Evolutionary conservation across 768 basidiomycete species (phyloP).

Genomic region (Bullera alba): DNA sequence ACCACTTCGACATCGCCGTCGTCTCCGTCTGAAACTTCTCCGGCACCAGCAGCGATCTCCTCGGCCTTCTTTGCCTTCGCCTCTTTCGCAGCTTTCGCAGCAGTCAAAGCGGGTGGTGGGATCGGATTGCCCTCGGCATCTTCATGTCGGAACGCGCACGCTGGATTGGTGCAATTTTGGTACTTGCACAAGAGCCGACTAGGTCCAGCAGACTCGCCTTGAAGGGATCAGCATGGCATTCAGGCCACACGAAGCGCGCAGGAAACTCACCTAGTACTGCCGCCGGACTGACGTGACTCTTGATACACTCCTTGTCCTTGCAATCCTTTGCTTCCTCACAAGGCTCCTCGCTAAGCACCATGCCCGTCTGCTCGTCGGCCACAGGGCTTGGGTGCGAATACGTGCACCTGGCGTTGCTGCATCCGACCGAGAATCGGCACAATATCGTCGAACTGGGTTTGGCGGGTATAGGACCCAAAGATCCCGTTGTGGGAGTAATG

Average conservation of each 20-base stretch:
- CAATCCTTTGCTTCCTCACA: slow-evolving; percentile 85
- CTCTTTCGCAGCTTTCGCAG: slow-evolving; percentile 16
- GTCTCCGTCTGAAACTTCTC: slow-evolving; percentile 27
- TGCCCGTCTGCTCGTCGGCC: slow-evolving; percentile 85
- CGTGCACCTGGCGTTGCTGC: slow-evolving; percentile 79
- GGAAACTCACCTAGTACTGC: slow-evolving; percentile 61
- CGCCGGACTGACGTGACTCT: slow-evolving; percentile 84
- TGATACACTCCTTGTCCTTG: slow-evolving; percentile 87
- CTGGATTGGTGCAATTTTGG: slow-evolving; percentile 45
- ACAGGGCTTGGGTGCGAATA: slow-evolving; percentile 97
- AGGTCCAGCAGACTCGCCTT: slow-evolving; percentile 36
- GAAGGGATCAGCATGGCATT: background rate
- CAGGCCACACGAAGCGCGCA: slow-evolving; percentile 25
- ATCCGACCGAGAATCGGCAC: slow-evolving; percentile 89
- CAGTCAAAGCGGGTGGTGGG: slow-evolving; percentile 43
- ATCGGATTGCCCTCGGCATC: slow-evolving; percentile 43
- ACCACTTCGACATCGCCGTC: slow-evolving; percentile 37
- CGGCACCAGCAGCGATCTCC: slow-evolving; percentile 3
- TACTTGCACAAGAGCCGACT: slow-evolving; percentile 44
- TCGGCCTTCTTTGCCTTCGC: background rate
- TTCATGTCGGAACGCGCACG: slow-evolving; percentile 45
- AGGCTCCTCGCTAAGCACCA: slow-evolving; percentile 87
- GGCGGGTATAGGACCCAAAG: slow-evolving; percentile 37
- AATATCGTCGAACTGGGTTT: slow-evolving; percentile 50
- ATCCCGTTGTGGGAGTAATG: slow-evolving; percentile 15